Base-by-base conservation (phyloP, 2,329 filamentous ascomycete species). In the Coniochaeta prunicola region DNA sequence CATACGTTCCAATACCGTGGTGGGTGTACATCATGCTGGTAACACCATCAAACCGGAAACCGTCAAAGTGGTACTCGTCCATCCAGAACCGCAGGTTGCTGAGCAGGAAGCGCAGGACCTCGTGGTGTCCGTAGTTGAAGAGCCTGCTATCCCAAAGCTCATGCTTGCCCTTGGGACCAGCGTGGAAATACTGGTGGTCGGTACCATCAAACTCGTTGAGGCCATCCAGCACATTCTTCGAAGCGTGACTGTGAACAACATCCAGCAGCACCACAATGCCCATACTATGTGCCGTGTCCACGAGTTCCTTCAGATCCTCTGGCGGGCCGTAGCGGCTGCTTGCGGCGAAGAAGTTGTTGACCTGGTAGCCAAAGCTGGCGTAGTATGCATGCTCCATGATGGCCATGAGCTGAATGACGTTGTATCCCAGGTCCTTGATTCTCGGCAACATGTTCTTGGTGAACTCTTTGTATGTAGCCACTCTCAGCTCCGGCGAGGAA, bases 331-430 rank as follows among this genome's bases (percentile, higher is more conserved):
- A 99, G 62, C 94, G 87, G 73, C 93, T 97, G 74, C 92, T 97
- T 13, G 93, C 92, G 30, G 94, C 94, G 68, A 97, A 99, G 80
- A 99, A 99, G 74, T 90, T 97, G 79, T 97, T 99, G 76, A 99
- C 86, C 74, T 99, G 94, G 74, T 99, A 99, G 53, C 94, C 94
- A 68, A 99, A 99, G 70, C 93, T 97, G 68, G 94, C 94, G 72
- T 99, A 99, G 80, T 99, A 99, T 56, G 94, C 94, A 75, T 99
- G 94, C 72, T 99, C 94, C 93, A 99, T 99, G 70, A 99, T 82
- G 53, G 94, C 94, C 94, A 99, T 99, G 63, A 99, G 81, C 72
- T 99, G 94, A 65, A 99, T 97, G 58, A 92, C 90, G 71, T 99
- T 97, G 79, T 99, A 99, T 42, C 93, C 94, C 48, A 97, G 80